phyloP scores from a whole-genome alignment of 2,329 filamentous ascomycete genomes.

The Pseudocercospora fuligena region DNA sequence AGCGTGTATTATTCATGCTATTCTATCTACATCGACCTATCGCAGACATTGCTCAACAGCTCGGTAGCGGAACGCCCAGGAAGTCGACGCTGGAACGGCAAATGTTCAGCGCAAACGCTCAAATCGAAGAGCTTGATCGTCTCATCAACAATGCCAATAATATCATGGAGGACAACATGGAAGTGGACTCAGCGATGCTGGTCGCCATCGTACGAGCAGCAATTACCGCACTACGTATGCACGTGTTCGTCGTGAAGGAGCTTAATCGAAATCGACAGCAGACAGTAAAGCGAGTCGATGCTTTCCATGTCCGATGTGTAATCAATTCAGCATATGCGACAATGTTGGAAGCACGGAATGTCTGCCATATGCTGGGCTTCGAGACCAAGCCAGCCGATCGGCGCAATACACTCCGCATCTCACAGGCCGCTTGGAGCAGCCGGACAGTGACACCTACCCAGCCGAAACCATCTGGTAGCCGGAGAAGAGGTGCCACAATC shows the following conservation, averaged over 20 bases:
- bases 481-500: slow-evolving; percentile 57
- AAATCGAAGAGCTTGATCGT: slow-evolving; percentile 61
- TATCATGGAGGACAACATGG: slow-evolving; percentile 53
- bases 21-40: slow-evolving; percentile 37
- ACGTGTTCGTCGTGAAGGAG: slow-evolving; percentile 55
- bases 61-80: slow-evolving; percentile 53
- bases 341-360: slow-evolving; percentile 64
- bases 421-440: slow-evolving; percentile 37
- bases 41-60: slow-evolving; percentile 42
- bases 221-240: slow-evolving; percentile 55
- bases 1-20: slow-evolving; percentile 37
- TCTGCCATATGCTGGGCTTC: slow-evolving; percentile 58
- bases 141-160: slow-evolving; percentile 49
- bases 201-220: slow-evolving; percentile 48
- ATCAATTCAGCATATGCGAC: slow-evolving; percentile 64
- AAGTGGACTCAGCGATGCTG: slow-evolving; percentile 51
- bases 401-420: slow-evolving; percentile 36
- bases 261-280: slow-evolving; percentile 55
- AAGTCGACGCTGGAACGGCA: slow-evolving; percentile 58
- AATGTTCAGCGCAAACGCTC: slow-evolving; percentile 60
- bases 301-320: slow-evolving; percentile 62
- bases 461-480: slow-evolving; percentile 49
- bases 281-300: slow-evolving; percentile 60
- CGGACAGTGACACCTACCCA: slow-evolving; percentile 53
- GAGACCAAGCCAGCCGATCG: slow-evolving; percentile 37